Percentiles rank a stretch among this genome's conserved stretches.
These are phyloP conservation scores for Clitopilus hobsonii DNA, from an alignment of 768 basidiomycete species.

Conservation along the genomic window DNA sequence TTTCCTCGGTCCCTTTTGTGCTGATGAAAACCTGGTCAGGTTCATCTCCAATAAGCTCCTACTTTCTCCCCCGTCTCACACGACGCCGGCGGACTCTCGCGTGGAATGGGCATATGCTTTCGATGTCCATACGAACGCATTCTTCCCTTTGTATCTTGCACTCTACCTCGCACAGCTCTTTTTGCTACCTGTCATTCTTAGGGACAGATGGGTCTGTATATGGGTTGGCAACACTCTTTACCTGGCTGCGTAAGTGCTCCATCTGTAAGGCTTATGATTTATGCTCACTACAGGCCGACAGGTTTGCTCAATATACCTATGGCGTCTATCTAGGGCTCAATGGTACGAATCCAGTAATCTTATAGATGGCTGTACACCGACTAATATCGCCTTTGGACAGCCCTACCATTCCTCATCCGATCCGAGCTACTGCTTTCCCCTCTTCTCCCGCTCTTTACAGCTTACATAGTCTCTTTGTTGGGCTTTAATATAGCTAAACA, in stretches of 20 bases:
- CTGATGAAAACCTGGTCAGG: conserved; percentile 41
- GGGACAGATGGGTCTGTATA: conserved; percentile 90
- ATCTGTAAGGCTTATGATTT: conserved; percentile 1
- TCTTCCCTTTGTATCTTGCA: conserved; percentile 90
- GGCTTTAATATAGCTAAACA: conserved; percentile 89
- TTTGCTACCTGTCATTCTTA: conserved; percentile 76
- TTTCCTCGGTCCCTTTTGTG: too few species aligned
- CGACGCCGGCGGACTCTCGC: conserved; percentile 60
- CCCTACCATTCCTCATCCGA: conserved; percentile 91
- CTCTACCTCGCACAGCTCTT: conserved; percentile 88
- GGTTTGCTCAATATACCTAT: conserved; percentile 87
- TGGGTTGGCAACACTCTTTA: conserved; percentile 91
- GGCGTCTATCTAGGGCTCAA: conserved; percentile 86
- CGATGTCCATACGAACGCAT: conserved; percentile 95
- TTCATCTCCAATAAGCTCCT: conserved; percentile 69
- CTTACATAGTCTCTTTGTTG: conserved; percentile 80
- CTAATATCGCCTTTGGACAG: conserved; percentile 31
- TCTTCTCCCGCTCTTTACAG: conserved; percentile 78
- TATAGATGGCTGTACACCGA: neutral
- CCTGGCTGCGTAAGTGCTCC: conserved; percentile 68
- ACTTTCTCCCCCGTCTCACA: conserved; percentile 68
- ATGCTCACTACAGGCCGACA: conserved; percentile 20
- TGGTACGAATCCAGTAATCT: conserved; percentile 33
- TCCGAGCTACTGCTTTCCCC: conserved; percentile 90
- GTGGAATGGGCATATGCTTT: conserved; percentile 96